phyloP scores from a whole-genome alignment of 306 rosid species.

The Alnus rubra region DNA sequence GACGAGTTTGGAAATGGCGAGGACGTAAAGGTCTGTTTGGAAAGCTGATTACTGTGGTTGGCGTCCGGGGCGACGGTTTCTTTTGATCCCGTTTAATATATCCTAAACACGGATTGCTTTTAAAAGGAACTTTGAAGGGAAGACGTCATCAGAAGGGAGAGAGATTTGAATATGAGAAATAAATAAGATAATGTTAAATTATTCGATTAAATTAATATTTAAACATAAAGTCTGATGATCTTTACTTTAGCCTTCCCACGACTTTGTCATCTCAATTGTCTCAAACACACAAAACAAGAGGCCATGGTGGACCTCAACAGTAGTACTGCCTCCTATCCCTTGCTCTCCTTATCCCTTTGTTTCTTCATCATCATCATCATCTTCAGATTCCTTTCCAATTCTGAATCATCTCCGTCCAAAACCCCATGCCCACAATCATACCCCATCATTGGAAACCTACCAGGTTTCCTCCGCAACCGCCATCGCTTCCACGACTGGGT shows the following conservation, averaged over 20 bases:
- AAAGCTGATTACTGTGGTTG: not conserved
- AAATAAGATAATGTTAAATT: too few relatives aligned
- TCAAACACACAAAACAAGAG: not conserved
- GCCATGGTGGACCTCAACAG: not conserved
- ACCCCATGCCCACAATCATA: constrained; percentile 24
- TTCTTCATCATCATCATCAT: not conserved
- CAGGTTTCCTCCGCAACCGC: constrained; percentile 10
- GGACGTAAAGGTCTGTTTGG: not conserved
- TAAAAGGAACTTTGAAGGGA: too few relatives aligned
- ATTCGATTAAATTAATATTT: too few relatives aligned
- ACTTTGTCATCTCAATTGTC: too few relatives aligned
- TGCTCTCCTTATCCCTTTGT: not conserved
- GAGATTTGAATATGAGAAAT: too few relatives aligned
- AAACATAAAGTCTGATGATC: too few relatives aligned
- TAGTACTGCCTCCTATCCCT: not conserved
- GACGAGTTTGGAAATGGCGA: not conserved
- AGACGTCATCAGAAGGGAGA: too few relatives aligned
- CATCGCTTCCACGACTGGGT: constrained; percentile 36
- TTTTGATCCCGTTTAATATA: not conserved
- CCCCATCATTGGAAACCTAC: constrained; percentile 26
- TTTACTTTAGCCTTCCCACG: too few relatives aligned
- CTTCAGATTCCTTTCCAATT: not conserved
- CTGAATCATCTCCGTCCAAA: not conserved
- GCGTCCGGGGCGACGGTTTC: not conserved
- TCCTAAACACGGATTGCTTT: not conserved